Conservation (phyloP, 208 protist species). For the Naegleria fowleri region DNA sequence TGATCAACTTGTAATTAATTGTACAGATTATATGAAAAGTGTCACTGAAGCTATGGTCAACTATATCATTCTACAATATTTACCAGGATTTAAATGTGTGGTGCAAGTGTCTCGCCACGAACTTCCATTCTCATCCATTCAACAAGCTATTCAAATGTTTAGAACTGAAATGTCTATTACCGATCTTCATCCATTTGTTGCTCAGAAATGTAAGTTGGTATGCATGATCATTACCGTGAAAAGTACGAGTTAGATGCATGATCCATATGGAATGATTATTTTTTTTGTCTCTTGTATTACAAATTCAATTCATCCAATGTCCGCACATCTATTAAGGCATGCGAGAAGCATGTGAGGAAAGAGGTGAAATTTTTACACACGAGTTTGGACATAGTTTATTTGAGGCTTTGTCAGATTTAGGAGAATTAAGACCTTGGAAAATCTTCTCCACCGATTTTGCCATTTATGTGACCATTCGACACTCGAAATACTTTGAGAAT, state of each 20-base stretch:
- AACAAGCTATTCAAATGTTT: too few relatives aligned
- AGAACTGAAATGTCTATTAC: too few relatives aligned
- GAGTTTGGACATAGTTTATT: not conserved
- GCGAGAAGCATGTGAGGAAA: not conserved
- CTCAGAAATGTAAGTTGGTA: too few relatives aligned
- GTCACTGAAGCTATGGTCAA: not conserved
- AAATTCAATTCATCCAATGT: too few relatives aligned
- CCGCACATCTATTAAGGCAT: too few relatives aligned
- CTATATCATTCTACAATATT: not conserved
- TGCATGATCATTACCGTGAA: too few relatives aligned
- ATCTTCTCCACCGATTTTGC: not conserved
- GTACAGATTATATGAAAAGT: not conserved
- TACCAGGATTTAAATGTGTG: not conserved
- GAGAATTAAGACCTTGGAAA: not conserved
- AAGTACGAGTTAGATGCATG: too few relatives aligned
- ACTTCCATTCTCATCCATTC: not conserved
- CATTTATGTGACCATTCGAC: not conserved
- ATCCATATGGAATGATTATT: too few relatives aligned
- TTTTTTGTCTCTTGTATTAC: too few relatives aligned
- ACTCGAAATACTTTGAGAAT: not conserved
- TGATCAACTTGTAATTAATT: not conserved
- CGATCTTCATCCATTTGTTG: too few relatives aligned
- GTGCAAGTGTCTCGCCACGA: not conserved
- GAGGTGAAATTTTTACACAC: not conserved
- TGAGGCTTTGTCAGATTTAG: not conserved